Evolutionary conservation across 306 rosid genomes (phyloP), one percentile per base, ranked within the genome.

Genomic region (Prunus fruticosa): DNA sequence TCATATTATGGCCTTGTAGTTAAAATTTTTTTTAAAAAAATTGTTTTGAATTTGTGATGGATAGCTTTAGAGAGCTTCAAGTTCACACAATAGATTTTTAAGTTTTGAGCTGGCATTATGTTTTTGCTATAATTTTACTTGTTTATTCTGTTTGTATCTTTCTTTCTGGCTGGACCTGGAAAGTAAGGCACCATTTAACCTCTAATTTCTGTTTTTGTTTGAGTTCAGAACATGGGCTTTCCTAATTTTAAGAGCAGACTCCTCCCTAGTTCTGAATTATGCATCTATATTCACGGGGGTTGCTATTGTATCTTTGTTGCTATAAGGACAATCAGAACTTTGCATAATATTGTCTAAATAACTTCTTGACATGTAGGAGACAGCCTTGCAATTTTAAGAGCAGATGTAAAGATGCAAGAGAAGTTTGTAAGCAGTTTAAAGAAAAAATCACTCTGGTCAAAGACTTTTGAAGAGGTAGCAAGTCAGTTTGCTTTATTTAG

Each of bases 391-490:
- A 82, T 88, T 79, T 80, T 88, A 72, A 83, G 82, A 73, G 84
- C 87, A 3, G 98, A 89, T 70, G 47, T 88, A 77, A 88, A 88
- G 88, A 84, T 82, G 83, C 96, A 85, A 84, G 88, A 75, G 89
- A 93, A 91, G 89, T 89, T 76, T 81, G 93, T 93, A 34, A 79
- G 77, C 72, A 80, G 79, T 79, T 85, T 89, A 82, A 88, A 89
- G 95, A 93, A 93, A 85, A 93, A 86, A 77, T 91, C 97, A 69
- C 79, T 93, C 8, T 93, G 98, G 98, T 88, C 89, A 71, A 88
- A 73, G 88, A 89, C 81, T 83, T 76, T 89, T 80, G 98, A 93
- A 85, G 95, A 91, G 97, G 98, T 93, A 81, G 75, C 78, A 77
- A 78, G 65, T 71, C 67, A 41, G 77, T 53, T 76, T 74, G 18